phyloP scores from a whole-genome alignment of 306 rosid genomes.

The Ormosia emarginata region DNA sequence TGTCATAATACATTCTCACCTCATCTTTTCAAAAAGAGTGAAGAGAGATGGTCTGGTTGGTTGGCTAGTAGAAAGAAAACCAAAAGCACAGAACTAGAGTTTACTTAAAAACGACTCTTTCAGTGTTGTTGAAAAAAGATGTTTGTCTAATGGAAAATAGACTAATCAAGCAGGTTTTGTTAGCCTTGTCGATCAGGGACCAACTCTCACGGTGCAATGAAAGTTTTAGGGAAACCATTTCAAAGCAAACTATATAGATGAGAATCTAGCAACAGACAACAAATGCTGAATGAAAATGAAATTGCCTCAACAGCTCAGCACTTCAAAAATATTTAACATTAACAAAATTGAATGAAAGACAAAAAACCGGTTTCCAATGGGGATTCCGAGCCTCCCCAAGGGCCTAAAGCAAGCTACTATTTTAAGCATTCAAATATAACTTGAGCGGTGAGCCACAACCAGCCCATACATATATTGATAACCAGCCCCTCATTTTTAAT shows the following conservation, averaged over 20 bases:
- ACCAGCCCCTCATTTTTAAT: background rate
- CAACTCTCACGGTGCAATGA: background rate
- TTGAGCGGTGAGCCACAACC: background rate
- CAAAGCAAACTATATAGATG: background rate
- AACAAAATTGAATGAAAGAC: background rate
- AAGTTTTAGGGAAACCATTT: background rate
- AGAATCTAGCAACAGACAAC: background rate
- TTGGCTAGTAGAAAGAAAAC: background rate
- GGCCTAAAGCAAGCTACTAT: background rate
- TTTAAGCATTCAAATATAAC: background rate
- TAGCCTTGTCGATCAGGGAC: slow-evolving; percentile 9
- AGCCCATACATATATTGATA: background rate
- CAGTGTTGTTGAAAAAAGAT: background rate
- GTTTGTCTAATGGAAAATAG: slow-evolving; percentile 32
- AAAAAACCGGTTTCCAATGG: background rate
- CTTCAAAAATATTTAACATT: background rate
- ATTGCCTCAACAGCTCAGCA: background rate
- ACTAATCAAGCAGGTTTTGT: slow-evolving; percentile 26
- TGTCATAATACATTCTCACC: slow-evolving; percentile 42
- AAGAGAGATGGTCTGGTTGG: background rate
- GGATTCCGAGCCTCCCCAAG: background rate
- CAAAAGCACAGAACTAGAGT: background rate
- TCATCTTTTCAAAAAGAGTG: slow-evolving; percentile 16
- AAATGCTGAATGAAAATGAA: slow-evolving; percentile 26
- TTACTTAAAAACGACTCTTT: slow-evolving; percentile 4